Evolutionary conservation across 2,329 filamentous ascomycete genomes (phyloP).

Genomic region (Rhexocercosporidium sp.): DNA sequence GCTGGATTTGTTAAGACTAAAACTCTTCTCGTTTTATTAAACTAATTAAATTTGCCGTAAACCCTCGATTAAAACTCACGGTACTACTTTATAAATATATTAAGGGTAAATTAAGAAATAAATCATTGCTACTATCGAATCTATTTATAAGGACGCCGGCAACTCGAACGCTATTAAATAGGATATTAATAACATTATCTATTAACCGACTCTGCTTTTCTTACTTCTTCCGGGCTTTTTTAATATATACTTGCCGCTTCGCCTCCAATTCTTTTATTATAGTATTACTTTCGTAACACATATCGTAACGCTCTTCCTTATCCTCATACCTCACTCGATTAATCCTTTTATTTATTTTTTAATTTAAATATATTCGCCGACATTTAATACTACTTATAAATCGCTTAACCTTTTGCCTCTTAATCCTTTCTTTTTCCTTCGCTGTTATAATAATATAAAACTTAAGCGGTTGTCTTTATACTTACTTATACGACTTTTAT

Average conservation of each 20-base stretch:
- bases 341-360: not conserved
- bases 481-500: not conserved
- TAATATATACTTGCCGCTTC: constrained; percentile 3
- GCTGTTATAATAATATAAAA: constrained; percentile 7
- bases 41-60: not conserved
- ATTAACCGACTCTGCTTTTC: constrained; percentile 7
- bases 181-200: constrained; percentile 7
- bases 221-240: not conserved
- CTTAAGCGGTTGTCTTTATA: not conserved
- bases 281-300: constrained; percentile 2
- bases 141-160: not conserved
- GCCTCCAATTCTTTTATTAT: constrained; percentile 5
- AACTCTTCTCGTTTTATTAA: not conserved
- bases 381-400: too few species aligned
- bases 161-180: not conserved
- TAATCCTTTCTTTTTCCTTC: not conserved
- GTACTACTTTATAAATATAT: constrained; percentile 1
- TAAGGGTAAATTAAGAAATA: not conserved
- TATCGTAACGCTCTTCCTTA: not conserved
- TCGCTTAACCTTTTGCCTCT: not conserved
- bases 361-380: constrained; percentile 4
- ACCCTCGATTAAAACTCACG: constrained; percentile 6
- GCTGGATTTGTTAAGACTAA: constrained; percentile 2
- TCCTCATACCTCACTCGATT: constrained; percentile 4
- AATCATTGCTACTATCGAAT: not conserved